Conservation (phyloP, 257 asterid species). For the Solanum paucissectum region DNA sequence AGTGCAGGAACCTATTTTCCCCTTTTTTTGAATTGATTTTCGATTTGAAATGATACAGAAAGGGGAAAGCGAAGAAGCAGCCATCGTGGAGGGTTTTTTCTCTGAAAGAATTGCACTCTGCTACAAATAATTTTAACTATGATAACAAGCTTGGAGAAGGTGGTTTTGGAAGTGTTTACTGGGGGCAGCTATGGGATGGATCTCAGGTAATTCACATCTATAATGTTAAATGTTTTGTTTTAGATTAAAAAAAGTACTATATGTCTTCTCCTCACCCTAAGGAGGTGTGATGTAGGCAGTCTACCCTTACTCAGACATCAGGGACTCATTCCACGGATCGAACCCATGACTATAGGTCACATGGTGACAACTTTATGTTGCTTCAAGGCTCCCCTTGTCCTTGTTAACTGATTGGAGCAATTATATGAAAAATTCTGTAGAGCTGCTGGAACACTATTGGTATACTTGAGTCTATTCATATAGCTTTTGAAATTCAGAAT, state of each 20-base stretch:
- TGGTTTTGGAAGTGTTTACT: conserved; percentile 95
- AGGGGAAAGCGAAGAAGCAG: conserved; percentile 42
- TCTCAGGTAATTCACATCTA: conserved; percentile 53
- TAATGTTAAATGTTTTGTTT: background rate
- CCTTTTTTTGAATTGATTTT: background rate
- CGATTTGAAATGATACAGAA: conserved; percentile 23
- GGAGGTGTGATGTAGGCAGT: background rate
- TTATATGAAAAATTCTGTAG: background rate
- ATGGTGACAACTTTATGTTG: background rate
- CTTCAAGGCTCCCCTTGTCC: background rate
- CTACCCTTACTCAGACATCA: background rate
- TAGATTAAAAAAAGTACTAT: background rate
- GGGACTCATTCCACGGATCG: background rate
- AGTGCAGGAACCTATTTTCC: background rate
- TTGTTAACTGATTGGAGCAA: background rate
- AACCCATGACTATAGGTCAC: background rate
- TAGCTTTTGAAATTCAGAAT: background rate
- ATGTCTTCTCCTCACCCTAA: background rate
- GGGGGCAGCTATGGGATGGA: conserved; percentile 99
- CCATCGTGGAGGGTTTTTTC: conserved; percentile 85
- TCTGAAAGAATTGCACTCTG: conserved; percentile 82
- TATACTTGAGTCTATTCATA: background rate
- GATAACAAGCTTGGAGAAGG: conserved; percentile 99
- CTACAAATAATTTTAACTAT: conserved; percentile 89
- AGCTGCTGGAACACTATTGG: background rate